These are phyloP conservation scores for Hamigera avellanea DNA, from an alignment of 495 filamentous ascomycete species.

Conservation along the genomic window DNA sequence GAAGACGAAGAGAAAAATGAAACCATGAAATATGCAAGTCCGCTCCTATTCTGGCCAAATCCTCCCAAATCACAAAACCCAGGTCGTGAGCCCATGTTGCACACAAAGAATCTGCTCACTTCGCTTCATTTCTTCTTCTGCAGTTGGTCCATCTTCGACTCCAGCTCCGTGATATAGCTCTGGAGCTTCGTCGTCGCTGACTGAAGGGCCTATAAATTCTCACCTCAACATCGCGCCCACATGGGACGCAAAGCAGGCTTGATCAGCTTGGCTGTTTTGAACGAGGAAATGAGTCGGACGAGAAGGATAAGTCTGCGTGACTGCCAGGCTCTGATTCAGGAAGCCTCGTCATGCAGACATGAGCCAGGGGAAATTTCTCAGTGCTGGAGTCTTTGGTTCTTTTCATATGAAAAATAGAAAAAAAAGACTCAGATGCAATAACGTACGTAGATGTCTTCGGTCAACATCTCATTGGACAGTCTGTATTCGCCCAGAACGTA, in stretches of 20 bases:
- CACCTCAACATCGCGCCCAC: too few species aligned
- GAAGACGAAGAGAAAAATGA: slow-evolving; percentile 1
- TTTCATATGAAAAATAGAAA: too few species aligned
- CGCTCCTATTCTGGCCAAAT: not conserved
- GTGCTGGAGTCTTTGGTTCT: too few species aligned
- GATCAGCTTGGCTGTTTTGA: too few species aligned
- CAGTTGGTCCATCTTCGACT: slow-evolving; percentile 65
- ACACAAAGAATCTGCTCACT: not conserved
- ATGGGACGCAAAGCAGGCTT: too few species aligned
- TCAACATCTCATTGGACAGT: slow-evolving; percentile 85
- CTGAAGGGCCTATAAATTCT: slow-evolving; percentile 60
- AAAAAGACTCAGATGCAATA: too few species aligned
- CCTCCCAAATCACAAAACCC: too few species aligned
- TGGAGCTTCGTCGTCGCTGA: slow-evolving; percentile 75
- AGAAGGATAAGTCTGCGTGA: too few species aligned
- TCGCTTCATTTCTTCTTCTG: slow-evolving; percentile 47
- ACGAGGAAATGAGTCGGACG: too few species aligned
- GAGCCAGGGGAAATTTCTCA: too few species aligned
- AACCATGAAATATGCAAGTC: not conserved
- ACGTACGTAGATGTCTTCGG: slow-evolving; percentile 92
- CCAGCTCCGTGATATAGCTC: slow-evolving; percentile 66
- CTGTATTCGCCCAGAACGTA: slow-evolving; percentile 90
- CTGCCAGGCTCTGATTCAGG: too few species aligned
- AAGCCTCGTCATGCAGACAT: too few species aligned
- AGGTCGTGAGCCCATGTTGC: not conserved